Evolutionary conservation across 2,329 filamentous ascomycete species (phyloP).

Genomic region (Colletotrichum sp.): DNA sequence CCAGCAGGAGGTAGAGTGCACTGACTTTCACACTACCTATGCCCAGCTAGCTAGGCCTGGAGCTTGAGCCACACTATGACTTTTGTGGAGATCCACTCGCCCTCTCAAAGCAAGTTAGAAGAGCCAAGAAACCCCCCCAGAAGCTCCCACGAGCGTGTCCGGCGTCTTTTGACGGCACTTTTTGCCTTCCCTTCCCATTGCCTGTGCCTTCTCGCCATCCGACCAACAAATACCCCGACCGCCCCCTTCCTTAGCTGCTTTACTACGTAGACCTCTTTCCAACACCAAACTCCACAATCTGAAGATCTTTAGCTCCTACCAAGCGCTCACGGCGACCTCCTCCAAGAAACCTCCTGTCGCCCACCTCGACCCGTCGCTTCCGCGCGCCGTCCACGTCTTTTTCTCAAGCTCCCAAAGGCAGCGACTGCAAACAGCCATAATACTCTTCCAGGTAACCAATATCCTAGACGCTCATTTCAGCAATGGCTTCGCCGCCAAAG

Average conservation of each 20-base stretch:
- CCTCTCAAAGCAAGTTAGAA: neutral
- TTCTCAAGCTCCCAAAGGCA: neutral
- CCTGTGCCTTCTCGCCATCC: neutral
- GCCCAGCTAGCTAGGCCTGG: neutral
- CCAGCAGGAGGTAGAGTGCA: neutral
- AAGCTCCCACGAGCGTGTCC: neutral
- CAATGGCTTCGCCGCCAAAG: conserved; percentile 13
- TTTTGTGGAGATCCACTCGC: conserved; percentile 11
- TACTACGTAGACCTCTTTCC: neutral
- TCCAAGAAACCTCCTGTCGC: neutral
- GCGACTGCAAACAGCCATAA: neutral
- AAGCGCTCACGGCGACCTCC: neutral
- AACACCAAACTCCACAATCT: neutral
- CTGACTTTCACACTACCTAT: neutral
- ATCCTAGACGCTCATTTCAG: neutral
- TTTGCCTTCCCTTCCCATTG: neutral
- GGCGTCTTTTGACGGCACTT: neutral
- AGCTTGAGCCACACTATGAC: conserved; percentile 2
- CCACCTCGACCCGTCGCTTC: neutral
- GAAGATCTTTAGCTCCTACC: neutral
- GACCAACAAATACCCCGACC: conserved; percentile 10
- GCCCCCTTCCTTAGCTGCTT: neutral
- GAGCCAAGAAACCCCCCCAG: conserved; percentile 13
- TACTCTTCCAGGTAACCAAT: neutral
- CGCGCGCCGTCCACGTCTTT: neutral